Evolutionary conservation across 352 stramenopile species (phyloP).

Genomic region (Pythium monospermum): DNA sequence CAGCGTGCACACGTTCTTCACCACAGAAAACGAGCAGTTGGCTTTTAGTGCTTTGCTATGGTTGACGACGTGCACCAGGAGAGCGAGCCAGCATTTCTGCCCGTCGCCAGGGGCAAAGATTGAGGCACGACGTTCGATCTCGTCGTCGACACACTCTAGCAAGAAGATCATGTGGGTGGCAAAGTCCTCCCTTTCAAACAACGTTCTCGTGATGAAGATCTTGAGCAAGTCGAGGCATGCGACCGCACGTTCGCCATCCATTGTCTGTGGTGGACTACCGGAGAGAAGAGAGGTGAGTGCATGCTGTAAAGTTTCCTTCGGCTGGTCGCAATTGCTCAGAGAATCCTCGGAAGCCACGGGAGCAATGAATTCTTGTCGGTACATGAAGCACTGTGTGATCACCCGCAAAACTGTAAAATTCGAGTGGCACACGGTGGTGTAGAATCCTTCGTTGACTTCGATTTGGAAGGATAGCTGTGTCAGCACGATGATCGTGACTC

Average conservation of each 20-base stretch:
- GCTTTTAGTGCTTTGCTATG: constrained; percentile 34
- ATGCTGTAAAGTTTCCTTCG: constrained; percentile 13
- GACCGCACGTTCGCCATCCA: constrained; percentile 9
- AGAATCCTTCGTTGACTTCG: constrained; percentile 45
- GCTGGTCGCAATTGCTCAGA: not conserved
- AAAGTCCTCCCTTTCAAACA: constrained; percentile 60
- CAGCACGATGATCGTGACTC: constrained; percentile 26
- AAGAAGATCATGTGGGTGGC: constrained; percentile 55
- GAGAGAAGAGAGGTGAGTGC: constrained; percentile 19
- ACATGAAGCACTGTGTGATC: constrained; percentile 33
- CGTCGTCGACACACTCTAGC: constrained; percentile 48
- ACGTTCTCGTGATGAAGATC: constrained; percentile 28
- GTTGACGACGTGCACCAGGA: constrained; percentile 53
- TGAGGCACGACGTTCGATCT: constrained; percentile 4
- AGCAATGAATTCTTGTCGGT: not conserved
- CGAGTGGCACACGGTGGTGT: constrained; percentile 43
- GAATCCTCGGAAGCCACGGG: not conserved
- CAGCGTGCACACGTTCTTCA: constrained; percentile 56
- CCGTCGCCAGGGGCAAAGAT: constrained; percentile 14
- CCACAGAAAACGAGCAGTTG: constrained; percentile 37
- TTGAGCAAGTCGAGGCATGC: constrained; percentile 43
- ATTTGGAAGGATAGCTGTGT: constrained; percentile 43
- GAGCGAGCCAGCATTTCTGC: constrained; percentile 56
- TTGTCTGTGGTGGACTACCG: constrained; percentile 4
- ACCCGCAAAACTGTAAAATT: constrained; percentile 42